Percentiles rank a stretch among this genome's conserved stretches.
These are phyloP conservation scores for Tillandsia leiboldiana DNA, from an alignment of 176 grass and related monocot species.

Conservation along the genomic window DNA sequence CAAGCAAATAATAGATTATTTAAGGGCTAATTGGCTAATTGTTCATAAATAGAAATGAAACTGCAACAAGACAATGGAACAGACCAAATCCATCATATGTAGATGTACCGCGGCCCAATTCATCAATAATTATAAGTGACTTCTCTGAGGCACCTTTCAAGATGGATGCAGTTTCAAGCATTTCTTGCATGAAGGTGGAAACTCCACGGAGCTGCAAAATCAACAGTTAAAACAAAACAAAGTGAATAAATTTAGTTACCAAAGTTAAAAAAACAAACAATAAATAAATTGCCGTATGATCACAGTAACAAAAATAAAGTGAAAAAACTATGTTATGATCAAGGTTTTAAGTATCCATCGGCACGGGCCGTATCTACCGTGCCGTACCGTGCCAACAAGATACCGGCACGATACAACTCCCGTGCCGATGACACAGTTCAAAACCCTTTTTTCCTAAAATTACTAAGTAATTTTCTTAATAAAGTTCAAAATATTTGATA, in stretches of 20 bases:
- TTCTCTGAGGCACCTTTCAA: conserved; percentile 91
- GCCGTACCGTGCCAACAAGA: too few relatives aligned
- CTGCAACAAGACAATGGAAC: conserved; percentile 16
- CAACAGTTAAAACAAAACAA: neutral
- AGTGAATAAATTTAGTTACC: neutral
- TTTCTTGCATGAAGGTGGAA: conserved; percentile 99
- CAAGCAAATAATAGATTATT: neutral
- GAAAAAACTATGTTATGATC: too few relatives aligned
- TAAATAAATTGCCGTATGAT: neutral
- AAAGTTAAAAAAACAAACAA: neutral
- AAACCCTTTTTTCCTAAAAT: too few relatives aligned
- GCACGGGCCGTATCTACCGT: too few relatives aligned
- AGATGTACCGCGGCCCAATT: conserved; percentile 92
- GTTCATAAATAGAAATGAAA: neutral
- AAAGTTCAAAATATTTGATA: too few relatives aligned
- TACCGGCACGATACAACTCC: too few relatives aligned
- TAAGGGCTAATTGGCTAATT: conserved; percentile 14
- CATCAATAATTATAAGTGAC: conserved; percentile 92
- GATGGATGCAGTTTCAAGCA: conserved; percentile 99
- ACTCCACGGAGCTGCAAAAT: conserved; percentile 71
- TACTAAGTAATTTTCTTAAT: too few relatives aligned
- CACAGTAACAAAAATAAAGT: too few relatives aligned
- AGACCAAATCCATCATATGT: conserved; percentile 99
- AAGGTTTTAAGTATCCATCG: too few relatives aligned
- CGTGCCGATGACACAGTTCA: too few relatives aligned